Conservation (phyloP, 176 grass and related monocot genomes). For the Poa pratensis region DNA sequence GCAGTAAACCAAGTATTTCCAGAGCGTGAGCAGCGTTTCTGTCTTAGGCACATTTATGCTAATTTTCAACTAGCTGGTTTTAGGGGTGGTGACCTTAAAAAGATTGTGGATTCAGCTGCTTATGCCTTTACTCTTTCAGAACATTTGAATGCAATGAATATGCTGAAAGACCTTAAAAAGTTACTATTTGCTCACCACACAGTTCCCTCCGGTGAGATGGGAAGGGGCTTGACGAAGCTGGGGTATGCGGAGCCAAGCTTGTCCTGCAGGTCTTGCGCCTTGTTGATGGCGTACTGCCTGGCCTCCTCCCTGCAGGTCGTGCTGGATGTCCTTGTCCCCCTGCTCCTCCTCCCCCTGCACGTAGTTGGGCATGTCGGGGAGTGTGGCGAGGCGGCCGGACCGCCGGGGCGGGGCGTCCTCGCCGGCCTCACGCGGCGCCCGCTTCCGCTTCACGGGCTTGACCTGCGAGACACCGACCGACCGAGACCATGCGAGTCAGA, state of each 20-base stretch:
- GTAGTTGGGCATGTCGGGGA: slow-evolving; percentile 56
- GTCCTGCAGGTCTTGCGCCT: slow-evolving; percentile 55
- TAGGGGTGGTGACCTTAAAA: too few species aligned
- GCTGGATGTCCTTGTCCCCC: neutral
- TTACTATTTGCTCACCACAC: slow-evolving; percentile 58
- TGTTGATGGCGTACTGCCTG: slow-evolving; percentile 52
- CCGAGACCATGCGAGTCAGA: neutral
- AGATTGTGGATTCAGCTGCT: too few species aligned
- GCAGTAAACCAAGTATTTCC: too few species aligned
- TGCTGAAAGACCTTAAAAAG: too few species aligned
- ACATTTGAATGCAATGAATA: too few species aligned
- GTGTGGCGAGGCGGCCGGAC: slow-evolving; percentile 56
- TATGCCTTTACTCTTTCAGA: too few species aligned
- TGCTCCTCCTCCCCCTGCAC: too few species aligned
- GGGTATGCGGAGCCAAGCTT: slow-evolving; percentile 47
- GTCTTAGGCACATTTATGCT: too few species aligned
- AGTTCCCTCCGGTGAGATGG: slow-evolving; percentile 81
- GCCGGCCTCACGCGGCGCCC: neutral
- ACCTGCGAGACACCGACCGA: slow-evolving; percentile 19
- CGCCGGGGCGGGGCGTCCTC: slow-evolving; percentile 31
- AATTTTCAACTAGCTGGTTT: too few species aligned
- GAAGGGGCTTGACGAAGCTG: slow-evolving; percentile 75
- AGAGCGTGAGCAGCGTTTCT: too few species aligned
- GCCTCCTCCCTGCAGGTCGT: slow-evolving; percentile 43
- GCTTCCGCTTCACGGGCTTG: slow-evolving; percentile 67